These are phyloP conservation scores for Otatea glauca DNA, from an alignment of 176 grass and related monocot species.

Conservation along the genomic window DNA sequence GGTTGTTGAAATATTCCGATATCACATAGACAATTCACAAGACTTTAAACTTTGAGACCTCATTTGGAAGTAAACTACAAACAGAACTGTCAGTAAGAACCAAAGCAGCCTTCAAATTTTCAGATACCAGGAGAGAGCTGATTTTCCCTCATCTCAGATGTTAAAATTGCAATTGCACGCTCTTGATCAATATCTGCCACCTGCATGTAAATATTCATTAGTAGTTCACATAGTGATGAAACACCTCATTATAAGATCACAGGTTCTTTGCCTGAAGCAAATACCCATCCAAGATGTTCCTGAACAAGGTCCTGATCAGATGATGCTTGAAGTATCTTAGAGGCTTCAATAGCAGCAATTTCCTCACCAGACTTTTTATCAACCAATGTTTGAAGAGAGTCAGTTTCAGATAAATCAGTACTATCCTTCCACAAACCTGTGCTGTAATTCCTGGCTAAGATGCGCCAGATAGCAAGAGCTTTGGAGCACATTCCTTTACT, in stretches of 20 bases:
- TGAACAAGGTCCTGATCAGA: slow-evolving; percentile 87
- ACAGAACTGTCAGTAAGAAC: no score
- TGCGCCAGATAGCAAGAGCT: slow-evolving; percentile 80
- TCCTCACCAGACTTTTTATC: slow-evolving; percentile 56
- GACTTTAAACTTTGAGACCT: no score
- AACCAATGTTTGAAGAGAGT: slow-evolving; percentile 37
- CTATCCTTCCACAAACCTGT: slow-evolving; percentile 73
- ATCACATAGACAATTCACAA: no score
- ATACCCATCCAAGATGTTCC: slow-evolving; percentile 97
- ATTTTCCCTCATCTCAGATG: slow-evolving; percentile 73
- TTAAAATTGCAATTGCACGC: slow-evolving; percentile 76
- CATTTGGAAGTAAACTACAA: no score
- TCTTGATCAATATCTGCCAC: slow-evolving; percentile 83
- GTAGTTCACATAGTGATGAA: slow-evolving; percentile 28
- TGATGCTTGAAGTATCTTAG: slow-evolving; percentile 79
- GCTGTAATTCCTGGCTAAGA: slow-evolving; percentile 84
- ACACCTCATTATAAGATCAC: slow-evolving; percentile 1
- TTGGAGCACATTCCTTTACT: slow-evolving; percentile 90
- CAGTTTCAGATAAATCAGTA: slow-evolving; percentile 43
- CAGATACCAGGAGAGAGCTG: slow-evolving; percentile 83
- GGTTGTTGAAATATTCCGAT: no score
- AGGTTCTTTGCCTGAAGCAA: slow-evolving; percentile 41
- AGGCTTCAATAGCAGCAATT: slow-evolving; percentile 82
- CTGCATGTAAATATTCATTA: slow-evolving; percentile 52
- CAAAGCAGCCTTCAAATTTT: no score